Evolutionary conservation across 2,329 filamentous ascomycete species (phyloP), one percentile per base, ranked within the genome.

Genomic region (Knufia fluminis): DNA sequence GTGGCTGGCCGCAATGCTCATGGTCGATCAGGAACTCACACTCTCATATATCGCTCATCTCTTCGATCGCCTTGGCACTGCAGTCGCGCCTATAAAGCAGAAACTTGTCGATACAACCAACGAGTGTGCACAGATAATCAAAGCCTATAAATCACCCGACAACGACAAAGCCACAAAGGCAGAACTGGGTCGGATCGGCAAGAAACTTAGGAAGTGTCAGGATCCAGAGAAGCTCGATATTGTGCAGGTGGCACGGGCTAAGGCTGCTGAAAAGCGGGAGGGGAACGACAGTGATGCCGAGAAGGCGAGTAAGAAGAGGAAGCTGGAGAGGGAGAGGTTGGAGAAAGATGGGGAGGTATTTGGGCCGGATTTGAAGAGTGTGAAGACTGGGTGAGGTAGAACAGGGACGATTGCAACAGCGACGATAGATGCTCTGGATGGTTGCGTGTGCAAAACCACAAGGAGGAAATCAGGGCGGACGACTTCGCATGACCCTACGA

Each of bases 1-100:
- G 64, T 90, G 90, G 82, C 76, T 97, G 52, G 83, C 87, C 0
- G 82, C 90, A 0, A 69, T 96, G 23, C 74, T 83, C 12, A 76
- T 94, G 46, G 86, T 83, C 0, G 91, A 97, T 62, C 59, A 61
- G 22, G 67, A 68, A 2, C 60, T 74, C 3, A 64, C 66, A 1
- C 62, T 69, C 48, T 69, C 68, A 53, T 73, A 72, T 54, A 60
- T 73, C 16, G 65, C 70, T 23, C 17, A 12, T 3, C 42, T 49
- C 8, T 44, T 26, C 42, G 19, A 10, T 26, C 10, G 43, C 24
- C 31, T 46, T 31, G n/a, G 2, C 26, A 38, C 33, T 17, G 14
- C 45, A 23, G n/a, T 32, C 28, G 46, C 33, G 33, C 20, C 43
- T 16, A 26, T 48, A 9, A 52, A 53, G 42, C 43, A 54, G 38